These are phyloP conservation scores for Rhodotorula sp. DNA, from an alignment of 1,284 basidiomycete genomes.

Conservation along the genomic window DNA sequence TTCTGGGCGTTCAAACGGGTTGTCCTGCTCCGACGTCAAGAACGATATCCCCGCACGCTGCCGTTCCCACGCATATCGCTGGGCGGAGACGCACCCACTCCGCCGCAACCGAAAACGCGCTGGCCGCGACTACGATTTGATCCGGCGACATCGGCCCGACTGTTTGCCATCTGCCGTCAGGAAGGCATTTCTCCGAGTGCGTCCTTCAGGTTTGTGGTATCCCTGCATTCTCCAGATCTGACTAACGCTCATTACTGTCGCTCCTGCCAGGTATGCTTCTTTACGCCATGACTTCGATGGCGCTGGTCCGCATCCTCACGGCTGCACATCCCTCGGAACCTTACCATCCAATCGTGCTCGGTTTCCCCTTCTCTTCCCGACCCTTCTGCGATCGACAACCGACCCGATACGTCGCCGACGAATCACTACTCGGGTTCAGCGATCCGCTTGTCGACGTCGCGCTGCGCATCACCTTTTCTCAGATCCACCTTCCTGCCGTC, in stretches of 20 bases:
- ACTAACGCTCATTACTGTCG: not conserved
- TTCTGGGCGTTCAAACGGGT: conserved; percentile 29
- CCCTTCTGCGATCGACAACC: conserved; percentile 8
- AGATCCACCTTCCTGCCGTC: conserved; percentile 18
- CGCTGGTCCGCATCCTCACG: conserved; percentile 19
- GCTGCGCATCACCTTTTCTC: conserved; percentile 34
- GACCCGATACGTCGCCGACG: no score
- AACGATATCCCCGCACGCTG: conserved; percentile 5
- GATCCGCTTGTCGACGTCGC: conserved; percentile 29
- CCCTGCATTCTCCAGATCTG: not conserved
- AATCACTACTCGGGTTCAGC: not conserved
- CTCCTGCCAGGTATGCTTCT: conserved; percentile 32
- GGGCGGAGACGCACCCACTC: not conserved
- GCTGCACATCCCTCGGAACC: not conserved
- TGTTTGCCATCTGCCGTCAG: conserved; percentile 18
- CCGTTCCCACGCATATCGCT: conserved; percentile 2
- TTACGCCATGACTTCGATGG: conserved; percentile 28
- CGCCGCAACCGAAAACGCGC: not conserved
- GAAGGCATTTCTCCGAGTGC: conserved; percentile 25
- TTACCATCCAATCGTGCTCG: conserved; percentile 31
- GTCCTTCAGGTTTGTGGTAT: not conserved
- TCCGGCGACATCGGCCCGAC: not conserved
- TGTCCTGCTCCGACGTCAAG: not conserved
- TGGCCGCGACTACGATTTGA: conserved; percentile 19
- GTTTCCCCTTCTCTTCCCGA: conserved; percentile 32